Evolutionary conservation across 768 basidiomycete genomes (phyloP).

Genomic region (Mycena chlorophos): DNA sequence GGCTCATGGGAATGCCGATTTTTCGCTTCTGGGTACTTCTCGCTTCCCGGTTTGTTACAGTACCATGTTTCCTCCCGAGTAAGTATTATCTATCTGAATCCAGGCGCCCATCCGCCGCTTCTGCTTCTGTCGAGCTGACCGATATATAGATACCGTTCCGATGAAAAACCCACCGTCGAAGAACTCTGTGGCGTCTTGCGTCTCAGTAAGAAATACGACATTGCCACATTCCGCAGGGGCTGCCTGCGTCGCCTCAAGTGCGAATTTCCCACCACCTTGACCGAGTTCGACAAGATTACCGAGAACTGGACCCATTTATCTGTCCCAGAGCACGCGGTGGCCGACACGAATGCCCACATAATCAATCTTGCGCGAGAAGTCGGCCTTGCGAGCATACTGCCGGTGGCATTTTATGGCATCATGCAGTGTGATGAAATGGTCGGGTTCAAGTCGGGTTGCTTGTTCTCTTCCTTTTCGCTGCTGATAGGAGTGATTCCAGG

Average conservation of each 20-base stretch:
- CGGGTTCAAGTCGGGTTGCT: not conserved
- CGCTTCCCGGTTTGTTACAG: no score
- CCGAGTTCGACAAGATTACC: not conserved
- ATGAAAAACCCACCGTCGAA: no score
- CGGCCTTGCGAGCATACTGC: not conserved
- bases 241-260: not conserved
- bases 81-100: no score
- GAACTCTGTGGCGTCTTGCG: not conserved
- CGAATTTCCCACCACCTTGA: not conserved
- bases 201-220: constrained; percentile 1
- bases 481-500: no score
- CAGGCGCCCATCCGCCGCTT: no score
- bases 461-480: no score
- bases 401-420: not conserved
- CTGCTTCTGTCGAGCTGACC: no score
- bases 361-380: not conserved
- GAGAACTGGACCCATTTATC: not conserved
- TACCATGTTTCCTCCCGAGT: no score
- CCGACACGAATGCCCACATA: not conserved
- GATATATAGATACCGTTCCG: no score
- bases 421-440: not conserved
- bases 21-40: no score
- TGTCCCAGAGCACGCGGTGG: not conserved
- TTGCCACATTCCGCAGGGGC: not conserved
- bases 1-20: no score